A percentile compares a stretch with the other conserved stretches of the same genome.
phyloP scores from a whole-genome alignment of 352 stramenopile species.

The Poterioochromonas sp. region DNA sequence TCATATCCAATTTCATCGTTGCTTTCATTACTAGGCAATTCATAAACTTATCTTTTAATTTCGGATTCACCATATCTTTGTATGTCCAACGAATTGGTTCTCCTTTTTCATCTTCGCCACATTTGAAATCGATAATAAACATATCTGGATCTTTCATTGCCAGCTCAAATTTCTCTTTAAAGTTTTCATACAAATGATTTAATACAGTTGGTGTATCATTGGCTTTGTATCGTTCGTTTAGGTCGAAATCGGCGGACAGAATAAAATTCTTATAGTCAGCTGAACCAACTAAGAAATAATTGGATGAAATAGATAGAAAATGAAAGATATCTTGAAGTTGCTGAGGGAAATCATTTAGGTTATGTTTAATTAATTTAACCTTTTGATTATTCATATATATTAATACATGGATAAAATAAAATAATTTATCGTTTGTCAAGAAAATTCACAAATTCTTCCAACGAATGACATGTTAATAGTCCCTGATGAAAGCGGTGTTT shows the following conservation, averaged over 20 bases:
- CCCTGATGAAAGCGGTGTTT: too few relatives aligned
- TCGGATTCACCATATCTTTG: background rate
- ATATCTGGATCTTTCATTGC: slow-evolving; percentile 2
- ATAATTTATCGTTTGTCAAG: too few relatives aligned
- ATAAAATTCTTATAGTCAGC: background rate
- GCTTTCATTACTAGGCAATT: background rate
- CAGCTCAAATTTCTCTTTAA: slow-evolving; percentile 3
- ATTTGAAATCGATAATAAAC: slow-evolving; percentile 13
- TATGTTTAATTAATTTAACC: background rate
- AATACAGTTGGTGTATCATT: too few relatives aligned
- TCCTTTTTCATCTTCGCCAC: background rate
- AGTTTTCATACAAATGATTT: background rate
- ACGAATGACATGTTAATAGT: too few relatives aligned
- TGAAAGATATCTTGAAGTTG: background rate
- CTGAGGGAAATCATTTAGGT: background rate
- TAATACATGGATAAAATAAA: too few relatives aligned
- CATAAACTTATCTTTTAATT: background rate
- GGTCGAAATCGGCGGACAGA: background rate
- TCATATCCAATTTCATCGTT: background rate
- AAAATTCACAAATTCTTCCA: too few relatives aligned
- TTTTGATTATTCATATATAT: background rate
- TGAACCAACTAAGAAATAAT: background rate
- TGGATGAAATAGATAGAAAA: background rate
- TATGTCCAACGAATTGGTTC: slow-evolving; percentile 5
- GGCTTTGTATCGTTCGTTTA: slow-evolving; percentile 4